These are phyloP conservation scores for Colletotrichum orchidophilum DNA, from an alignment of 2,329 filamentous ascomycete species.

Conservation along the genomic window DNA sequence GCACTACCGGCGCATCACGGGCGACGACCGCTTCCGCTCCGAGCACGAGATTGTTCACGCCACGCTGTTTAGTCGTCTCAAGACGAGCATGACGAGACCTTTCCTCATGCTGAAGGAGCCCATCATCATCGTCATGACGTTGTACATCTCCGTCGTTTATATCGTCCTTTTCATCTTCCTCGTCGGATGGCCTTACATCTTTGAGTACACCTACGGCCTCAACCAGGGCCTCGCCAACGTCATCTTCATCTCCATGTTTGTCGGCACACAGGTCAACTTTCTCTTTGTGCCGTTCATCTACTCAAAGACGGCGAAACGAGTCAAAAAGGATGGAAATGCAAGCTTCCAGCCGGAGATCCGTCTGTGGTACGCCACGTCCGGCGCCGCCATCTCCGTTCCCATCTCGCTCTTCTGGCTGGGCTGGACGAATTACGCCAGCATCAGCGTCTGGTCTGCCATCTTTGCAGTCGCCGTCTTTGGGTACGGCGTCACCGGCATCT, in stretches of 20 bases:
- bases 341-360: slow-evolving; percentile 48
- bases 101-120: slow-evolving; percentile 50
- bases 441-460: slow-evolving; percentile 57
- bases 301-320: slow-evolving; percentile 35
- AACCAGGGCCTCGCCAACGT: slow-evolving; percentile 52
- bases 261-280: slow-evolving; percentile 49
- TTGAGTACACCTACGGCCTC: slow-evolving; percentile 52
- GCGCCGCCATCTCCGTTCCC: slow-evolving; percentile 49
- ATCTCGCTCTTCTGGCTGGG: slow-evolving; percentile 61
- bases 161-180: slow-evolving; percentile 64
- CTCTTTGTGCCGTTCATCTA: slow-evolving; percentile 46
- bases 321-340: slow-evolving; percentile 39
- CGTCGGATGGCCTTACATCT: slow-evolving; percentile 61
- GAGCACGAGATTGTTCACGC: slow-evolving; percentile 66
- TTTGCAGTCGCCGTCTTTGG: slow-evolving; percentile 54
- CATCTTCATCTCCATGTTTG: slow-evolving; percentile 54
- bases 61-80: slow-evolving; percentile 62
- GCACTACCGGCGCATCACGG: slow-evolving; percentile 67
- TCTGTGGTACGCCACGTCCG: slow-evolving; percentile 54
- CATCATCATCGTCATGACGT: slow-evolving; percentile 52
- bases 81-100: slow-evolving; percentile 54
- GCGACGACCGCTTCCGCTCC: slow-evolving; percentile 68
- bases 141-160: slow-evolving; percentile 63
- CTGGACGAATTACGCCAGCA: slow-evolving; percentile 52
- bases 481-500: slow-evolving; percentile 54